These are phyloP conservation scores for Umbellularia californica DNA, from an alignment of 164 flowering plant genomes.

Conservation along the genomic window DNA sequence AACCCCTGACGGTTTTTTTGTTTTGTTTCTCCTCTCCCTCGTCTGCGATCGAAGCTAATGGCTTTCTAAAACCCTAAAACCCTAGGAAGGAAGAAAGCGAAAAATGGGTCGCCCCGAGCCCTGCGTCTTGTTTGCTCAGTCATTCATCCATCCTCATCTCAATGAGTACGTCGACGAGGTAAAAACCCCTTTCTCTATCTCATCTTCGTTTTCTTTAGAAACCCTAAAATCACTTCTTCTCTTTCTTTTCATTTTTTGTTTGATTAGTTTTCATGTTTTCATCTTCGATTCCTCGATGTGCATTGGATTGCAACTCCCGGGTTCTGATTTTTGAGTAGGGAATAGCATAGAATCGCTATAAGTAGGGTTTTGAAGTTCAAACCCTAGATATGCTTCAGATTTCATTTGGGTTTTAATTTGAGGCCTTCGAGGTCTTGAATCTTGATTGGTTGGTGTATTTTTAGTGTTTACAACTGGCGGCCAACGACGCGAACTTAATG, in stretches of 20 bases:
- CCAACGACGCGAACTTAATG: no score
- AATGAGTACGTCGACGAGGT: constrained; percentile 99
- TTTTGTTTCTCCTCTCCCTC: background rate
- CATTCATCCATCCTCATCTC: constrained; percentile 81
- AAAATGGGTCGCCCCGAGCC: constrained; percentile 93
- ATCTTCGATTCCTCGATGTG: background rate
- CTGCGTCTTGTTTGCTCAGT: constrained; percentile 79
- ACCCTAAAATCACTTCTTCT: no score
- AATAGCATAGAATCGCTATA: background rate
- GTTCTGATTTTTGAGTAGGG: background rate
- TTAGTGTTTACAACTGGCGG: background rate
- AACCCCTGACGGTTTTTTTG: no score
- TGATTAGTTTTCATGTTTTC: background rate
- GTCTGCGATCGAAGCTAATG: background rate
- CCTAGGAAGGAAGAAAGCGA: background rate
- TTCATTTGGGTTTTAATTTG: background rate
- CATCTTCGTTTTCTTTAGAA: no score
- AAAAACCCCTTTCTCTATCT: background rate
- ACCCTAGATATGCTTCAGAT: background rate
- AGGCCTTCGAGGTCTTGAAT: background rate
- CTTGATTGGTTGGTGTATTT: background rate
- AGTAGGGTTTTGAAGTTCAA: background rate
- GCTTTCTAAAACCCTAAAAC: constrained; percentile 1
- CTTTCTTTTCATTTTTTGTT: background rate
- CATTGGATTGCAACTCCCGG: background rate